Base-by-base conservation (phyloP, 306 rosid species). In the Boehmeria nivea region DNA sequence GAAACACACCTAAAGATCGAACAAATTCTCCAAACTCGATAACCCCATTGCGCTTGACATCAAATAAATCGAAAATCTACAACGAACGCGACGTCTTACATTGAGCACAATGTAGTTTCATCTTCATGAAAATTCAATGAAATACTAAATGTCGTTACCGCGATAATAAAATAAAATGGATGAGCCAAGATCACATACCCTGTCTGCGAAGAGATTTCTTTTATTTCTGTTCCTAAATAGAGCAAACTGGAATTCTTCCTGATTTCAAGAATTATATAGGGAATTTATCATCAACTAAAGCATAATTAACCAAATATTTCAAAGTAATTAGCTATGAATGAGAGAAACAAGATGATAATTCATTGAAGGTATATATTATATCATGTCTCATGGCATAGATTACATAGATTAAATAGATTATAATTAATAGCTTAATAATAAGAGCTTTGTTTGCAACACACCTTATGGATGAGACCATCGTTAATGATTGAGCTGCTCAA, bases 181-280 rank as follows among this genome's bases (percentile, higher is more conserved):
- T 21, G n/a, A 57, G 45, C 23, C 21, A 43, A 66, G 43, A 63
- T 74, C 5, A 69, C 82, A 43, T 12, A 88, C 96, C 81, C 96
- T 71, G 69, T 88, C 94, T 0, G 96, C 88, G 48, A 91, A 91
- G 54, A 91, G 82, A 71, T 80, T 87, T 26, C 63, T 81, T 67
- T 25, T 70, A 55, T 84, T 72, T 61, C 64, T 70, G 53, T 91
- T 84, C 67, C 64, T 68, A 76, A 91, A 91, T 16, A 91, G 82
- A 0, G 98, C 96, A 15, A 91, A 81, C 81, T 82, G 98, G 57
- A 91, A 84, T 79, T 91, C 98, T 80, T 91, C 96, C 98, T 87
- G 82, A n/a, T 19, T 14, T 6, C 15, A 49, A 44, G 27, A 34
- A 33, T 12, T 13, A 12, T 2, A 33, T 33, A 10, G 17, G 17